These are phyloP conservation scores for Craterostigma plantagineum DNA, from an alignment of 257 asterid genomes.

Conservation along the genomic window DNA sequence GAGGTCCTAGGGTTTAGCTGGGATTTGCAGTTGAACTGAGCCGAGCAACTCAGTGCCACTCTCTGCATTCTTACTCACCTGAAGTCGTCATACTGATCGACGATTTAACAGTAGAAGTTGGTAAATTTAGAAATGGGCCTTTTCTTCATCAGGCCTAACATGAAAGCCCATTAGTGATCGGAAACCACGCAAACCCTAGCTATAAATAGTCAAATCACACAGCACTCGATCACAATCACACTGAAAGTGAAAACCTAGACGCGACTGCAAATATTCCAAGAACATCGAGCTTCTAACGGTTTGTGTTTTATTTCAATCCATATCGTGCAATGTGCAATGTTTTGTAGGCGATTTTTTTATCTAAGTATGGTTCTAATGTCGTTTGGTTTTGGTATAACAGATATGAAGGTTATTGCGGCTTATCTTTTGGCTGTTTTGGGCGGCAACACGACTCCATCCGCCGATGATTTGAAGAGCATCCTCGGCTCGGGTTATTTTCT, in stretches of 20 bases:
- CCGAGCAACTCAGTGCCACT: slow-evolving; percentile 32
- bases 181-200: no score
- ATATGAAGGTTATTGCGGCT: slow-evolving; percentile 34
- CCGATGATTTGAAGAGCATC: slow-evolving; percentile 20
- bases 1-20: no score
- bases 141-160: no score
- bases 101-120: background rate
- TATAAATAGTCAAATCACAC: slow-evolving; percentile 12
- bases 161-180: slow-evolving; percentile 9
- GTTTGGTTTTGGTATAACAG: slow-evolving; percentile 13
- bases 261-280: slow-evolving; percentile 11
- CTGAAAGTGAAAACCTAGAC: no score
- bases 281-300: no score
- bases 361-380: no score
- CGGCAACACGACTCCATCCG: slow-evolving; percentile 28
- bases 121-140: no score
- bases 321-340: slow-evolving; percentile 19
- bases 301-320: slow-evolving; percentile 2
- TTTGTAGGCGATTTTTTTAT: no score
- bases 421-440: slow-evolving; percentile 44
- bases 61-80: slow-evolving; percentile 24
- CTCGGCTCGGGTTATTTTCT: slow-evolving; percentile 20
- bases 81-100: no score
- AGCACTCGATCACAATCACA: slow-evolving; percentile 13
- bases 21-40: no score